Evolutionary conservation across 495 filamentous ascomycete species (phyloP), one percentile per base, ranked within the genome.

Genomic region (Tuber magnatum): DNA sequence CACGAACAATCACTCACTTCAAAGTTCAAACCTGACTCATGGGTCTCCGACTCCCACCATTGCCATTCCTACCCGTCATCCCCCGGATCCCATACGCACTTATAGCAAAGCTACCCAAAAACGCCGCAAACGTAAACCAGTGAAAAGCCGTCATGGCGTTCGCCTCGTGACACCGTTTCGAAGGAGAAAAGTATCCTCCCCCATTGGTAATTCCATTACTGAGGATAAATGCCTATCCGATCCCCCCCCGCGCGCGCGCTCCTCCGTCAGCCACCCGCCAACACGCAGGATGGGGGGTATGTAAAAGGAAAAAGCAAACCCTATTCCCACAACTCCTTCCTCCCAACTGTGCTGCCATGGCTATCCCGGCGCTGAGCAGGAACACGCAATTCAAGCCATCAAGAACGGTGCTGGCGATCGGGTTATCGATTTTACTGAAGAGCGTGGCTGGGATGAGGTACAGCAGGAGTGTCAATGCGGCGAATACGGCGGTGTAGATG

Each of bases 61-160:
- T 44, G 35, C 35, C 14, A 32, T 32, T 70, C 12, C 70, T 22
- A 20, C 56, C 74, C 72, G 39, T 41, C 2, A 44, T 46, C 10
- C 44, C 35, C 1, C 18, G 35, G 74, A 28, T 73, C 75, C 80
- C 71, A 61, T 61, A 78, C n/a, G 74, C 35, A 75, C 65, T 46
- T 40, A 80, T 41, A 5, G 75, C 5, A 39, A 76, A 70, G n/a
- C 75, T 80, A 18, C 39, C 80, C 56, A 76, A 51, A 41, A 82
- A 80, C 51, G 75, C 77, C 20, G 51, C 75, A 38, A 79, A 76
- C 0, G 81, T 74, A 24, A 82, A 82, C 81, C 81, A 82, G 72
- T 78, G 46, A 61, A 82, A 82, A 3, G 80, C 81, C 0, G 81
- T 82, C 75, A 82, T 75, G 1, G 81, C 78, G 42, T 82, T 76